Conservation (phyloP, 306 rosid genomes). For the Morella rubra region DNA sequence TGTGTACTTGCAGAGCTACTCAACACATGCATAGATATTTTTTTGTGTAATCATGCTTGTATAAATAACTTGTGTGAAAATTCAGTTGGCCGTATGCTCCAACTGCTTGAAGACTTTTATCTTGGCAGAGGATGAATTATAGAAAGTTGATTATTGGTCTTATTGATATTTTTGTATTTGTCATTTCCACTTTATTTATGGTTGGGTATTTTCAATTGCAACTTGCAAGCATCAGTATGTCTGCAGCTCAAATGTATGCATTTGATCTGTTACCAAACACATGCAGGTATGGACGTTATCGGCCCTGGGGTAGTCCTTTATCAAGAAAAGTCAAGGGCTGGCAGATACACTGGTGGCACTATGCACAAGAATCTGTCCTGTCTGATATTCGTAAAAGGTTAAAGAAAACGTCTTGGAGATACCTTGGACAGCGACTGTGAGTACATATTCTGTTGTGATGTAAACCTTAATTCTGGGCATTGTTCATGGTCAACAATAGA, state of each 20-base stretch:
- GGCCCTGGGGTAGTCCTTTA: constrained; percentile 77
- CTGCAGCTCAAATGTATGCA: constrained; percentile 14
- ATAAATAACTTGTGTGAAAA: neutral
- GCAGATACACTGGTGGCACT: constrained; percentile 88
- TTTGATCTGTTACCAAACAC: constrained; percentile 20
- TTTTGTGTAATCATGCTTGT: neutral
- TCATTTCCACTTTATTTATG: neutral
- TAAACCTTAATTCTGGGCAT: constrained; percentile 14
- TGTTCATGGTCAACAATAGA: neutral
- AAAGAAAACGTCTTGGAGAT: constrained; percentile 89
- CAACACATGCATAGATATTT: neutral
- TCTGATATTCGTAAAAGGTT: constrained; percentile 76
- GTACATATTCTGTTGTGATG: constrained; percentile 27
- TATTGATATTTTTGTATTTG: neutral
- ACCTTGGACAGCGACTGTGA: constrained; percentile 81
- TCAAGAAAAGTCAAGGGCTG: constrained; percentile 61
- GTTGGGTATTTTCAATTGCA: neutral
- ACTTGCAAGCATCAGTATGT: constrained; percentile 2
- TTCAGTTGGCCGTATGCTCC: neutral
- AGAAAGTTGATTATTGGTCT: neutral
- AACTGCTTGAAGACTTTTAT: neutral
- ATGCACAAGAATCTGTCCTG: constrained; percentile 86
- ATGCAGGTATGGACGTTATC: constrained; percentile 85
- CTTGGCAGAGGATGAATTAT: neutral
- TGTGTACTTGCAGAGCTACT: neutral